Conservation (phyloP, 2,329 filamentous ascomycete species). For the Apiospora rasikravindrae region DNA sequence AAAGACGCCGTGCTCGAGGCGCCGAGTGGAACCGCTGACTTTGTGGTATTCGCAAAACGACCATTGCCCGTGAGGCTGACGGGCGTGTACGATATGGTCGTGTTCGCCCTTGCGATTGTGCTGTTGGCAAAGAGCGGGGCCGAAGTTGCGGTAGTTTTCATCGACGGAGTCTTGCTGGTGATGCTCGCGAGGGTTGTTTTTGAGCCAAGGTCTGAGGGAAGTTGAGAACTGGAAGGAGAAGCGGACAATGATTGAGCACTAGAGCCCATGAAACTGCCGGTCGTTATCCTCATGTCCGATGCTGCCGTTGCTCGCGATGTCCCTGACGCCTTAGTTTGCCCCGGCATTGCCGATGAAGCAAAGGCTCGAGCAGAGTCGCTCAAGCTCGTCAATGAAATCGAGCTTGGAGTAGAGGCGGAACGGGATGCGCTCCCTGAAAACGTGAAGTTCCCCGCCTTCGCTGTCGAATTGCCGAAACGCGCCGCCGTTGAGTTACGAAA, state of each 20-base stretch:
- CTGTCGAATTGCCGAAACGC: slow-evolving; percentile 26
- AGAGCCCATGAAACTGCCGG: neutral
- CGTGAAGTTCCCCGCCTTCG: slow-evolving; percentile 1
- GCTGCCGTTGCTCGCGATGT: neutral
- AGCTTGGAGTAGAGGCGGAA: neutral
- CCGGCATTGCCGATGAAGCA: neutral
- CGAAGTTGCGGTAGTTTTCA: slow-evolving; percentile 19
- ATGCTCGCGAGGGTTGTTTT: slow-evolving; percentile 20
- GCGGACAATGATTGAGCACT: neutral
- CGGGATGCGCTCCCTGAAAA: neutral
- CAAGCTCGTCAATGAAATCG: neutral
- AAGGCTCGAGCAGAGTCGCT: neutral
- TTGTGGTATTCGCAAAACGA: slow-evolving; percentile 21
- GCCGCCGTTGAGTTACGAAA: slow-evolving; percentile 22
- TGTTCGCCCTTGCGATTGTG: slow-evolving; percentile 14
- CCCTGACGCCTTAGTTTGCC: neutral
- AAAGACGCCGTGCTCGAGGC: slow-evolving; percentile 4
- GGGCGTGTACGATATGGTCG: neutral
- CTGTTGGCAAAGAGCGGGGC: slow-evolving; percentile 22
- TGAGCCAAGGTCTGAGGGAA: neutral
- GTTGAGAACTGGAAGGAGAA: neutral
- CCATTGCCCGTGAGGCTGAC: neutral
- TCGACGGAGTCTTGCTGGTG: slow-evolving; percentile 1
- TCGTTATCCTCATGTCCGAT: neutral
- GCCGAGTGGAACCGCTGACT: neutral